These are phyloP conservation scores for Boletus rubroflammeus DNA, from an alignment of 768 basidiomycete species.

Conservation along the genomic window DNA sequence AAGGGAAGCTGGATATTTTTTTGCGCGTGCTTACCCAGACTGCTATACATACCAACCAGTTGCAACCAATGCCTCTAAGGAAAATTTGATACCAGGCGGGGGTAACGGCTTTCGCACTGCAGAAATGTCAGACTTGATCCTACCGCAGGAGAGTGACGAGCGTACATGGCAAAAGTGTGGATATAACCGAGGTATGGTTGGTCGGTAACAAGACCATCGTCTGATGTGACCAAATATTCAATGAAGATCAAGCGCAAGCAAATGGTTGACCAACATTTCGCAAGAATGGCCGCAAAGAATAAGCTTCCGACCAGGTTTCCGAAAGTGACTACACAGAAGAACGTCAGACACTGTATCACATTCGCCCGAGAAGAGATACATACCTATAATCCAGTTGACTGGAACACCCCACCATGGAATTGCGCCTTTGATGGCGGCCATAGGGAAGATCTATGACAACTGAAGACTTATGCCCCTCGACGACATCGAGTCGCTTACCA, in stretches of 20 bases:
- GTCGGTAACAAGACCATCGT: slow-evolving; percentile 53
- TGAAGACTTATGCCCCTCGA: not conserved
- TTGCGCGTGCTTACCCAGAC: slow-evolving; percentile 53
- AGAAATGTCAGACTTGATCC: slow-evolving; percentile 2
- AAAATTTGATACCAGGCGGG: slow-evolving; percentile 74
- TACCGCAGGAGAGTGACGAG: not conserved
- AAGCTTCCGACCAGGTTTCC: slow-evolving; percentile 68
- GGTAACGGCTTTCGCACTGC: slow-evolving; percentile 57
- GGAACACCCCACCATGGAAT: slow-evolving; percentile 70
- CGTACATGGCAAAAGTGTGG: slow-evolving; percentile 55
- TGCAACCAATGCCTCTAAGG: slow-evolving; percentile 70
- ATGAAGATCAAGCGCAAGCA: not conserved
- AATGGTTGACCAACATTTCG: slow-evolving; percentile 47
- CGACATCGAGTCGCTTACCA: slow-evolving; percentile 40
- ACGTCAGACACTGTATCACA: not conserved
- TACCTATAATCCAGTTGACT: slow-evolving; percentile 68
- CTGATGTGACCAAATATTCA: slow-evolving; percentile 32
- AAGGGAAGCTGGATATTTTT: not conserved
- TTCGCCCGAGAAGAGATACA: slow-evolving; percentile 3
- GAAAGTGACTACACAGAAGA: slow-evolving; percentile 50
- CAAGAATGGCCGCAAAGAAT: slow-evolving; percentile 65
- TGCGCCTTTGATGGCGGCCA: slow-evolving; percentile 57
- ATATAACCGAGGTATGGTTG: slow-evolving; percentile 58
- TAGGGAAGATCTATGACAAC: slow-evolving; percentile 55
- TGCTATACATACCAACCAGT: slow-evolving; percentile 72